phyloP scores from a whole-genome alignment of 306 rosid genomes.

The cucumber (Cucumis sativus) region DNA sequence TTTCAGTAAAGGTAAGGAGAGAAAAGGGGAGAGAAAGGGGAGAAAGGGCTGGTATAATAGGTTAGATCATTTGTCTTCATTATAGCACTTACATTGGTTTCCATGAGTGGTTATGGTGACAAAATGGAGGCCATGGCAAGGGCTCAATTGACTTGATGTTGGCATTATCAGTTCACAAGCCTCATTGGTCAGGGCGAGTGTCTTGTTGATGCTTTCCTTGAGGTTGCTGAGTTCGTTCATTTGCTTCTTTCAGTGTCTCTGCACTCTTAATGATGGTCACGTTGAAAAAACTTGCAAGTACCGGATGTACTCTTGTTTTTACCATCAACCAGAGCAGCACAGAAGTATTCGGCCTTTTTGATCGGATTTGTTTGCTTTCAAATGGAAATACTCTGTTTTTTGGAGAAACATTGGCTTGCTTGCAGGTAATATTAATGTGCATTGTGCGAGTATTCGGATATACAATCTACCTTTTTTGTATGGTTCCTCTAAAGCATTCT shows the following conservation, averaged over 20 bases:
- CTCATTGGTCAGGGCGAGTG: background rate
- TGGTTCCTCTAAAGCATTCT: background rate
- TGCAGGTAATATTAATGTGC: conserved; percentile 52
- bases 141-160: background rate
- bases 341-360: conserved; percentile 97
- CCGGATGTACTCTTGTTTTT: conserved; percentile 76
- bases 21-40: background rate
- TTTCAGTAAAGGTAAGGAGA: too few species aligned
- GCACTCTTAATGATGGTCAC: conserved; percentile 99
- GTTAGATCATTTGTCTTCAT: background rate
- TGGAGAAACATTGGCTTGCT: conserved; percentile 95
- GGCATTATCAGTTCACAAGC: background rate
- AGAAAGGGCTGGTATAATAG: background rate
- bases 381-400: conserved; percentile 95
- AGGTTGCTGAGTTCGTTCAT: conserved; percentile 8
- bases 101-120: background rate
- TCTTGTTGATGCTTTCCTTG: background rate
- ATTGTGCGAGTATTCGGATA: background rate
- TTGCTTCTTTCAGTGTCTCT: conserved; percentile 56
- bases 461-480: background rate
- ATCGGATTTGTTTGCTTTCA: conserved; percentile 93
- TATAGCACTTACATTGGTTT: background rate
- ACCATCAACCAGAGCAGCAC: conserved; percentile 97
- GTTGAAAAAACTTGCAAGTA: conserved; percentile 91
- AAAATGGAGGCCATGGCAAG: background rate